These are phyloP conservation scores for Talaromyces verruculosus DNA, from an alignment of 2,329 filamentous ascomycete species.

Conservation along the genomic window DNA sequence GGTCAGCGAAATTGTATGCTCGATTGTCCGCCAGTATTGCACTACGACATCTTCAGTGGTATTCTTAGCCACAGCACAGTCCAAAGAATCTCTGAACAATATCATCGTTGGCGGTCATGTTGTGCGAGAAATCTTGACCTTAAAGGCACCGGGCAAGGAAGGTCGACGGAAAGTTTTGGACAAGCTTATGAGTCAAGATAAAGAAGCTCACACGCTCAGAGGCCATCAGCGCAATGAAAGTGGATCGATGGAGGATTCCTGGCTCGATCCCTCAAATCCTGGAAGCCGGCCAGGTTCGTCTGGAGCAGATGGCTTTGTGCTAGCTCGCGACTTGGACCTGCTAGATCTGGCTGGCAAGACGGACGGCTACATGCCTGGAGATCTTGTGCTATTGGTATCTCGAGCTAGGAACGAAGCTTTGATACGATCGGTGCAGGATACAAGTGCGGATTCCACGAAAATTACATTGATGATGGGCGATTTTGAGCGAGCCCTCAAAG, in stretches of 20 bases:
- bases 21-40: slow-evolving; percentile 81
- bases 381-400: slow-evolving; percentile 80
- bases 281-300: slow-evolving; percentile 50
- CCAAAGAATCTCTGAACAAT: slow-evolving; percentile 88
- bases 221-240: slow-evolving; percentile 39
- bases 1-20: slow-evolving; percentile 83
- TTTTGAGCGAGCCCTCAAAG: slow-evolving; percentile 80
- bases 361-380: slow-evolving; percentile 97
- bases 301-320: slow-evolving; percentile 63
- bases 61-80: slow-evolving; percentile 83
- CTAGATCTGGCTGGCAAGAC: slow-evolving; percentile 90
- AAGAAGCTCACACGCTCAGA: slow-evolving; percentile 41
- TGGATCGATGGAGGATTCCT: slow-evolving; percentile 57
- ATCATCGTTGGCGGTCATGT: slow-evolving; percentile 89
- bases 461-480: slow-evolving; percentile 70
- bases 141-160: slow-evolving; percentile 93
- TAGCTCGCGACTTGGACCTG: slow-evolving; percentile 79
- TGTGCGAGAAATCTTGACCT: slow-evolving; percentile 81
- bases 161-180: slow-evolving; percentile 80
- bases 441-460: slow-evolving; percentile 50
- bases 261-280: slow-evolving; percentile 72
- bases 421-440: slow-evolving; percentile 71
- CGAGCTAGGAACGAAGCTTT: slow-evolving; percentile 89
- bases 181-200: slow-evolving; percentile 62
- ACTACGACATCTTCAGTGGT: slow-evolving; percentile 76